Percentiles rank a stretch among this genome's conserved stretches.
These are phyloP conservation scores for Penicillium dipodomyicola DNA, from an alignment of 495 filamentous ascomycete genomes.

Conservation along the genomic window DNA sequence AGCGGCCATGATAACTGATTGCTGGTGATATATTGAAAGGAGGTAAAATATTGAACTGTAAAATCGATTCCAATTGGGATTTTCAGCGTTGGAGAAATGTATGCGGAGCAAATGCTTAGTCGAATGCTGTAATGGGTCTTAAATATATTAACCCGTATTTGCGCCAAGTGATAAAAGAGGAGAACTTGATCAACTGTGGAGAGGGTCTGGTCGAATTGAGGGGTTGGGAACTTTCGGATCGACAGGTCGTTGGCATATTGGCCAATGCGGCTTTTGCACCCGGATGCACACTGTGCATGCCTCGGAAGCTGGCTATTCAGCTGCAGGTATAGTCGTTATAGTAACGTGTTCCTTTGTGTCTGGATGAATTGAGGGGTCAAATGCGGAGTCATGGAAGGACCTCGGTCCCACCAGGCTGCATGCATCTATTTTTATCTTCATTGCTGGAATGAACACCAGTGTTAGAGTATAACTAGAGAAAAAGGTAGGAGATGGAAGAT, in stretches of 20 bases:
- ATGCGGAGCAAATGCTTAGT: background rate
- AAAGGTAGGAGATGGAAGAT: background rate
- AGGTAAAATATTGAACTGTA: background rate
- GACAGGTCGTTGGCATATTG: background rate
- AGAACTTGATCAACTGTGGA: background rate
- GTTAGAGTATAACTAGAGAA: background rate
- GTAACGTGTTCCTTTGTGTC: background rate
- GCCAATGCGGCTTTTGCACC: background rate
- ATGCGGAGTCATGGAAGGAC: constrained; percentile 1
- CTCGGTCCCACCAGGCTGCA: background rate
- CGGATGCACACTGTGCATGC: background rate
- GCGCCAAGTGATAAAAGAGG: background rate
- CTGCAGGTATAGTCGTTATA: background rate
- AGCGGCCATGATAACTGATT: constrained; percentile 23
- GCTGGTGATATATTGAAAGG: background rate
- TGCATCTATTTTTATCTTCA: background rate
- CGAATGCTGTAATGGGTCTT: background rate
- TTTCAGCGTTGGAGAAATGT: background rate
- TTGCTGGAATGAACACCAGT: background rate
- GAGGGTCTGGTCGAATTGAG: background rate
- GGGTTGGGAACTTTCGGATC: background rate
- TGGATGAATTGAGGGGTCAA: background rate
- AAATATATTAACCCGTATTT: background rate
- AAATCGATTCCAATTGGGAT: background rate
- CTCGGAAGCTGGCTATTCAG: background rate